phyloP scores from a whole-genome alignment of 2,329 filamentous ascomycete genomes.

The Bimuria novae-zelandiae region DNA sequence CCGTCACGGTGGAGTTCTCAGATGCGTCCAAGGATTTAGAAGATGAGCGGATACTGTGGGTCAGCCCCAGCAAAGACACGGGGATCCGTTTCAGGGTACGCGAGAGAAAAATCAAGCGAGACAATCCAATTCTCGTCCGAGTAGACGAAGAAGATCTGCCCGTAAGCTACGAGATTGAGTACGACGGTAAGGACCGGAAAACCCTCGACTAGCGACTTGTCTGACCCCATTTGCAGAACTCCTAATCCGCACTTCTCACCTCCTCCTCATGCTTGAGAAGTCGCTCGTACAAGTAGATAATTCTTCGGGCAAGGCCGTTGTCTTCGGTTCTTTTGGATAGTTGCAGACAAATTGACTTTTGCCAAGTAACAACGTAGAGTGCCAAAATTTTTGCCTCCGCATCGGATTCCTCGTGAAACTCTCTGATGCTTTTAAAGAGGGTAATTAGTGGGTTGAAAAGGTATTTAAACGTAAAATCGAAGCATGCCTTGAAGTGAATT shows the following conservation, averaged over 20 bases:
- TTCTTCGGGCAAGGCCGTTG: slow-evolving; percentile 67
- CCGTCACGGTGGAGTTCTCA: slow-evolving; percentile 15
- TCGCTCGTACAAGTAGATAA: slow-evolving; percentile 64
- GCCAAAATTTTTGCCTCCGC: neutral
- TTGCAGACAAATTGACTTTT: neutral
- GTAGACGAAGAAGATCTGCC: slow-evolving; percentile 69
- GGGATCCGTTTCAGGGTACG: slow-evolving; percentile 71
- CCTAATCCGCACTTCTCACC: slow-evolving; percentile 38
- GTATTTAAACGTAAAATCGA: no score
- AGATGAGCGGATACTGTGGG: slow-evolving; percentile 65
- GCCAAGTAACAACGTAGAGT: neutral
- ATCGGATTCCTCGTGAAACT: no score
- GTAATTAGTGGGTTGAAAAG: no score
- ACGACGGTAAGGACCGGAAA: slow-evolving; percentile 63
- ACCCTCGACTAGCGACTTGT: neutral
- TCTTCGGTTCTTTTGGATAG: slow-evolving; percentile 60
- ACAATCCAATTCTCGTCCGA: slow-evolving; percentile 60
- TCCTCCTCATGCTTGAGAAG: slow-evolving; percentile 62
- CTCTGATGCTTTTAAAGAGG: no score
- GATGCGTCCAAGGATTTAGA: slow-evolving; percentile 16
- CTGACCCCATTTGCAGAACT: slow-evolving; percentile 25
- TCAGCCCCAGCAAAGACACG: slow-evolving; percentile 64
- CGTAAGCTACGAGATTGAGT: slow-evolving; percentile 71
- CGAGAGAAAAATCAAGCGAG: slow-evolving; percentile 53
- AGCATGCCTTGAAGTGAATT: no score